Base-by-base conservation (phyloP, 257 asterid genomes). In the Mitragyna speciosa region DNA sequence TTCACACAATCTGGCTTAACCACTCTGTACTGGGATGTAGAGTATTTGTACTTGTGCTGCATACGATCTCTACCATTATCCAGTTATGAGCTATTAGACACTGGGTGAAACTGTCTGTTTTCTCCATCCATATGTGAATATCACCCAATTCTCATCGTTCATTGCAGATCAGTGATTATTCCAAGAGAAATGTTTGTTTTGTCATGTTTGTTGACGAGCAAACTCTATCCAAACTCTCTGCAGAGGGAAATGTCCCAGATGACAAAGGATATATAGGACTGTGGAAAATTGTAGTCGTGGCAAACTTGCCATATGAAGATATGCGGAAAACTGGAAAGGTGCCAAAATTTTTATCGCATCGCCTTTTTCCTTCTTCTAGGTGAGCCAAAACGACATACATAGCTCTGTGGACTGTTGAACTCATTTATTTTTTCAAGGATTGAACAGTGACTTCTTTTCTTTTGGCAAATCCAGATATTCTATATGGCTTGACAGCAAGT, bases 331-430 rank as follows among this genome's bases (percentile, higher is more conserved):
- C 93, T 51, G 99, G 99, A 79, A 95, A 93, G 91, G 97, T 95
- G 91, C 97, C 98, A 33, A 95, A 95, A 81, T 88, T 93, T 78
- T 86, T 95, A 77, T 81, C 97, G 6, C 98, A 93, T 82, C 96
- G 97, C 79, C 97, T 95, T 84, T 93, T 95, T 76, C 99, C 98
- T 84, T 91, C 94, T 81, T 89, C 98, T 61, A 92, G 97, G 98
- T 94, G 87, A 88, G 87, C 71, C 79, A 82, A 67, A 49, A 73
- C 79, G 84, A 68, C 65, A 9, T 36, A 39, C 71, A 47, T 59
- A 31, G 54, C 54, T 84, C 67, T 59, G 12, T 51, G 68, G 30
- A 28, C 51, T 70, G 51, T 78, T 49, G 67, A 12, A n/a, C 59
- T 76, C 31, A 30, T 64, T 28, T 74, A 70, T 73, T 61, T 47